These are phyloP conservation scores for Ophiostoma sp. DNA, from an alignment of 2,329 filamentous ascomycete species.

Conservation along the genomic window DNA sequence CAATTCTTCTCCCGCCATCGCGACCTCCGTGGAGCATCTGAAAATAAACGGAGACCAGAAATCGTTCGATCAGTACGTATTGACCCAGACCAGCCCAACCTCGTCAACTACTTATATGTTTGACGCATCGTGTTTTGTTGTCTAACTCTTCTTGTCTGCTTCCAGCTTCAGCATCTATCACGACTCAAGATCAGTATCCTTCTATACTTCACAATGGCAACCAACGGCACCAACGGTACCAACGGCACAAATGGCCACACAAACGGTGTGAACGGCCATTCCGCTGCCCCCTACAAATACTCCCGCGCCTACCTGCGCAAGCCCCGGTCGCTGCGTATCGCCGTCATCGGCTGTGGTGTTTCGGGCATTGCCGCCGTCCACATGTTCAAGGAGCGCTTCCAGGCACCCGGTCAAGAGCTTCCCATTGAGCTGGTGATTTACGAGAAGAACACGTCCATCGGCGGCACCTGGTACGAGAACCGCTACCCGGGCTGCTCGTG, in stretches of 20 bases:
- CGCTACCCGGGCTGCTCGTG: constrained; percentile 58
- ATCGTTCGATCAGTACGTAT: background rate
- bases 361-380: background rate
- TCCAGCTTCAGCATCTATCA: background rate
- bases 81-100: background rate
- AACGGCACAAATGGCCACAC: background rate
- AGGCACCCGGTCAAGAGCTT: background rate
- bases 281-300: background rate
- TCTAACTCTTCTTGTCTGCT: background rate
- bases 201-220: background rate
- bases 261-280: background rate
- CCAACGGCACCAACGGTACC: background rate
- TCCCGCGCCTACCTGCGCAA: background rate
- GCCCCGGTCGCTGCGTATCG: background rate
- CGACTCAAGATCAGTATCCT: background rate
- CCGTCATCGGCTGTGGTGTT: background rate
- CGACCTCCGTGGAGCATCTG: background rate
- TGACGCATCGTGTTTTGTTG: background rate
- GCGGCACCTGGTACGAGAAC: constrained; percentile 62
- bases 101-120: background rate
- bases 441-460: constrained; percentile 56
- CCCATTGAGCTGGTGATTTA: constrained; percentile 56
- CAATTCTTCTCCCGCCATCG: background rate
- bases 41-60: background rate
- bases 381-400: constrained; percentile 4